Evolutionary conservation across 768 basidiomycete species (phyloP).

Genomic region (Calocera viscosa): DNA sequence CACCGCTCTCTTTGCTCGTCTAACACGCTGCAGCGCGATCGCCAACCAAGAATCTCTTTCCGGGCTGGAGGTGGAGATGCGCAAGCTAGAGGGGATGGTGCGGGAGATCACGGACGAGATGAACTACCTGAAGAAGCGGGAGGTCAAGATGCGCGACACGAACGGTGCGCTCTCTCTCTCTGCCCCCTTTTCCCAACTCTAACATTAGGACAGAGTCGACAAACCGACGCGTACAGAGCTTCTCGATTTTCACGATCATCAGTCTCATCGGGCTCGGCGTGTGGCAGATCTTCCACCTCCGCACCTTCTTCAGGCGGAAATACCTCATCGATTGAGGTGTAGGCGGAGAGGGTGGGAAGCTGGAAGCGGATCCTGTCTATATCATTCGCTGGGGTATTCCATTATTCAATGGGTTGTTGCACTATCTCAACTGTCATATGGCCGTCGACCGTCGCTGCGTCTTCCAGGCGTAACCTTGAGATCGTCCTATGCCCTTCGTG

Average conservation of each 20-base stretch:
- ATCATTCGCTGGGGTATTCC: background rate
- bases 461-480: no score
- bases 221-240: slow-evolving; percentile 78
- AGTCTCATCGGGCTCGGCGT: slow-evolving; percentile 67
- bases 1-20: slow-evolving; percentile 10
- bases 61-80: slow-evolving; percentile 94
- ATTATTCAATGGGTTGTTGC: slow-evolving; percentile 1
- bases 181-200: background rate
- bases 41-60: slow-evolving; percentile 96
- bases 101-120: slow-evolving; percentile 93
- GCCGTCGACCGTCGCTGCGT: no score
- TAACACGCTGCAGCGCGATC: slow-evolving; percentile 55
- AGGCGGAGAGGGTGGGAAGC: slow-evolving; percentile 9
- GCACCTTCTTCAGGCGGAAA: slow-evolving; percentile 91
- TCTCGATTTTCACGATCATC: slow-evolving; percentile 77
- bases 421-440: background rate
- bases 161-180: slow-evolving; percentile 51
- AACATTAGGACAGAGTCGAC: slow-evolving; percentile 57
- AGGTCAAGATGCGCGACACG: slow-evolving; percentile 74
- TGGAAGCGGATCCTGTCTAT: slow-evolving; percentile 17
- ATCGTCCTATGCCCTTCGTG: no score
- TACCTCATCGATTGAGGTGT: slow-evolving; percentile 64
- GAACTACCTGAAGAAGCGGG: slow-evolving; percentile 79
- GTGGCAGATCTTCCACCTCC: slow-evolving; percentile 92
- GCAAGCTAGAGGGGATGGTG: slow-evolving; percentile 87